A percentile compares a stretch with the other conserved stretches of the same genome.
Conservation (phyloP, 805 yeast species). For the Hemisphaericaspora nanyangensis region DNA sequence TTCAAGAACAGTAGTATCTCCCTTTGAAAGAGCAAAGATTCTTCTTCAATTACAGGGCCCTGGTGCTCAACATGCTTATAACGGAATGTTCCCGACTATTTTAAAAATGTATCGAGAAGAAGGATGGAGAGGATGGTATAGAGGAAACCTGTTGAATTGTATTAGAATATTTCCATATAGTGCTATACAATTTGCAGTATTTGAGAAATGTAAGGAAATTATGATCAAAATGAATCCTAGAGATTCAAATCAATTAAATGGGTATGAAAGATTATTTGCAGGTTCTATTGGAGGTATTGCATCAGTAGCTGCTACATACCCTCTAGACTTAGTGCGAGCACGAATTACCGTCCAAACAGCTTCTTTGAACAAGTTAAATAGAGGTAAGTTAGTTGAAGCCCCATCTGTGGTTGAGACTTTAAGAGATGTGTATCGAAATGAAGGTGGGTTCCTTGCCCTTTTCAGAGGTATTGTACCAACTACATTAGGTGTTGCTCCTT, state of each 20-base stretch:
- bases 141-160: conserved; percentile 92
- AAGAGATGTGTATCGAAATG: conserved; percentile 57
- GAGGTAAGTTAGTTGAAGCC: conserved; percentile 47
- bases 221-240: conserved; percentile 18
- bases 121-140: conserved; percentile 83
- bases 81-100: conserved; percentile 76
- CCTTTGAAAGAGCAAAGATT: conserved; percentile 92
- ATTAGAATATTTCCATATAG: conserved; percentile 88
- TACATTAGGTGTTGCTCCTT: conserved; percentile 91
- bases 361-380: conserved; percentile 43
- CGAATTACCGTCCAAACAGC: conserved; percentile 89
- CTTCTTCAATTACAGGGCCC: conserved; percentile 83
- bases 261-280: conserved; percentile 59
- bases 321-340: conserved; percentile 87
- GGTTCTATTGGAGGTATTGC: conserved; percentile 81
- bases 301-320: conserved; percentile 83
- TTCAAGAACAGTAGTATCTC: conserved; percentile 89
- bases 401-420: conserved; percentile 70
- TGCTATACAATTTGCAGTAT: conserved; percentile 89
- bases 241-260: conserved; percentile 34
- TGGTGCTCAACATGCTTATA: conserved; percentile 44
- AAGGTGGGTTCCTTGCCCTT: conserved; percentile 78
- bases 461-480: conserved; percentile 91
- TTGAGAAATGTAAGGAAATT: conserved; percentile 55
- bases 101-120: conserved; percentile 80